Conservation (phyloP, 108 stramenopile genomes). For the Cylindrotheca fusiformis region DNA sequence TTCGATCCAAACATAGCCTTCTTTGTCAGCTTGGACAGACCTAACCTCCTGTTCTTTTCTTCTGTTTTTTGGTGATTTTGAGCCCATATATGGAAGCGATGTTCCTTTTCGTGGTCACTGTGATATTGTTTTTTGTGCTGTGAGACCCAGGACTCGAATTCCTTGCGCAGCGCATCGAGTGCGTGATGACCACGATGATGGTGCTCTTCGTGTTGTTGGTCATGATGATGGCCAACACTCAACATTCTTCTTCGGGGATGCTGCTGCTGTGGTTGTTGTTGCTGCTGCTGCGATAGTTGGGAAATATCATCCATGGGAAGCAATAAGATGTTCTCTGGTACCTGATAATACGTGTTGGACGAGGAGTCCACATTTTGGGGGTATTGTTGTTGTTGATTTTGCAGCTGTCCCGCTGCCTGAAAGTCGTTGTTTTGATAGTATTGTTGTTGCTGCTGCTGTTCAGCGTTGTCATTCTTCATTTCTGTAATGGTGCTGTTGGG, state of each 20-base stretch:
- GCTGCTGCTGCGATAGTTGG: background rate
- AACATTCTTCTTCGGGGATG: background rate
- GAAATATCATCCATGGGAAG: constrained; percentile 32
- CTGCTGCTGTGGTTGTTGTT: constrained; percentile 8
- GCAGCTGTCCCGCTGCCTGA: background rate
- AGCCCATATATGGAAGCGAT: constrained; percentile 75
- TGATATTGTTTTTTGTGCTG: constrained; percentile 62
- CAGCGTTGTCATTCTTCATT: background rate
- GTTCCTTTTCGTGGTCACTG: constrained; percentile 60
- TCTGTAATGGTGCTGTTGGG: background rate
- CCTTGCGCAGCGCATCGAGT: constrained; percentile 34
- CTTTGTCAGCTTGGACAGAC: constrained; percentile 76
- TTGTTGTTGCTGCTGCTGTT: background rate
- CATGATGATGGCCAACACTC: constrained; percentile 5
- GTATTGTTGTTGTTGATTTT: background rate
- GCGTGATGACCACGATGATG: constrained; percentile 1
- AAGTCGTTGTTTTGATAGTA: background rate
- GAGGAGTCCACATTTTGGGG: background rate
- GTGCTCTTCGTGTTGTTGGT: constrained; percentile 14
- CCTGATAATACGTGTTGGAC: background rate
- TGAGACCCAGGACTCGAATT: constrained; percentile 73
- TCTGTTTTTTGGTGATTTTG: constrained; percentile 72
- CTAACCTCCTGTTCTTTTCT: constrained; percentile 71
- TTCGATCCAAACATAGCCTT: constrained; percentile 80
- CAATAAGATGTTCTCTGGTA: constrained; percentile 28